Evolutionary conservation across 2,329 filamentous ascomycete species (phyloP).

Genomic region (Penicillium oxalicum): DNA sequence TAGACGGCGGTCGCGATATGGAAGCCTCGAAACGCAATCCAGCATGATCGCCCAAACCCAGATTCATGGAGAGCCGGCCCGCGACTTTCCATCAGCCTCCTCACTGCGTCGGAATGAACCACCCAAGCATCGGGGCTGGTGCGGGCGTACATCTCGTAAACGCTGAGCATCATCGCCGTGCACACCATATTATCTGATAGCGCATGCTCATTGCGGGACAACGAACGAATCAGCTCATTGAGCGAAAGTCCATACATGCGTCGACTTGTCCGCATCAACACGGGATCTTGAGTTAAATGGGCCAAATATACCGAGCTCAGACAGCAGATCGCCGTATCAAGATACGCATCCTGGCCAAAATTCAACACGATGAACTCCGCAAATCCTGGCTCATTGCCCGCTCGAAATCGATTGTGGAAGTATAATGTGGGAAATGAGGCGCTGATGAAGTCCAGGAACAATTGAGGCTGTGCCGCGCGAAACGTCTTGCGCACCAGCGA

Average conservation of each 20-base stretch:
- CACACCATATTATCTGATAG: constrained; percentile 30
- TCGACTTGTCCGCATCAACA: constrained; percentile 20
- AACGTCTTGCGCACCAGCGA: constrained; percentile 20
- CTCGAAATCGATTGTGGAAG: constrained; percentile 24
- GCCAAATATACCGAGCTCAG: constrained; percentile 25
- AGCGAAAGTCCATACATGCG: constrained; percentile 31
- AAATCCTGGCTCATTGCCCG: constrained; percentile 18
- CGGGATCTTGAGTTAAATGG: constrained; percentile 19
- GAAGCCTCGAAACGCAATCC: constrained; percentile 34
- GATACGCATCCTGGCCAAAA: constrained; percentile 19
- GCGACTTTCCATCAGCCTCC: constrained; percentile 31
- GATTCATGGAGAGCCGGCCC: constrained; percentile 25
- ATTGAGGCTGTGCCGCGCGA: constrained; percentile 16
- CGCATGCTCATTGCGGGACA: constrained; percentile 22
- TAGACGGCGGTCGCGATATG: constrained; percentile 32
- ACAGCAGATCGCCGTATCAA: constrained; percentile 24
- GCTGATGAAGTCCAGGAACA: constrained; percentile 23
- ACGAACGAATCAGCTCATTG: constrained; percentile 23
- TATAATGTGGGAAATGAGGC: constrained; percentile 26
- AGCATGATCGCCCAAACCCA: constrained; percentile 32
- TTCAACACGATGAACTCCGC: constrained; percentile 19
- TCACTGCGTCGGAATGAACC: constrained; percentile 33
- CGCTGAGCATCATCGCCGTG: constrained; percentile 34
- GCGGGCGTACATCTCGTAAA: constrained; percentile 38
- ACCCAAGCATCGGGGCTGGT: constrained; percentile 34